Evolutionary conservation across 2,329 filamentous ascomycete genomes (phyloP).

Genomic region (Magnaporthiopsis rhizophila): DNA sequence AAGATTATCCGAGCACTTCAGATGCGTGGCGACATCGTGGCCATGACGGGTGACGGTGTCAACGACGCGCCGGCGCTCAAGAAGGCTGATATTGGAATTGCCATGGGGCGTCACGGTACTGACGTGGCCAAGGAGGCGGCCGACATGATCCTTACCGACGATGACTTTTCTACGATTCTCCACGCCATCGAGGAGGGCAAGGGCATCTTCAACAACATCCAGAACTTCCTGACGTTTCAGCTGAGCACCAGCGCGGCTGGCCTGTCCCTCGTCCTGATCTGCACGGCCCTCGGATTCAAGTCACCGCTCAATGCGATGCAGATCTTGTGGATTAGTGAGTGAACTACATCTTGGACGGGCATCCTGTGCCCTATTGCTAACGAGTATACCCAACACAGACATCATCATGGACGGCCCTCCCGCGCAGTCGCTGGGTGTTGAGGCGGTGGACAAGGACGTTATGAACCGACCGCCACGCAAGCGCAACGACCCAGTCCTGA

Average conservation of each 20-base stretch:
- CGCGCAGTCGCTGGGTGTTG: slow-evolving; percentile 92
- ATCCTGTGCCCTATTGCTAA: slow-evolving; percentile 8
- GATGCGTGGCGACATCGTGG: slow-evolving; percentile 88
- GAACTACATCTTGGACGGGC: slow-evolving; percentile 1
- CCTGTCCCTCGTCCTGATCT: slow-evolving; percentile 82
- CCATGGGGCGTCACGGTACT: slow-evolving; percentile 90
- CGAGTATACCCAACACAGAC: slow-evolving; percentile 47
- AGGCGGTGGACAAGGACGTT: slow-evolving; percentile 87
- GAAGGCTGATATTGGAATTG: slow-evolving; percentile 94
- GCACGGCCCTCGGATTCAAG: slow-evolving; percentile 86
- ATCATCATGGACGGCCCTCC: slow-evolving; percentile 99
- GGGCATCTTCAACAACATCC: slow-evolving; percentile 98
- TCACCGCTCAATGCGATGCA: slow-evolving; percentile 98
- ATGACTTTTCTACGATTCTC: slow-evolving; percentile 86
- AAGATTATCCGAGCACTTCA: slow-evolving; percentile 93
- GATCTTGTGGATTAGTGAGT: slow-evolving; percentile 98
- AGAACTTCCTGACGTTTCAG: slow-evolving; percentile 98
- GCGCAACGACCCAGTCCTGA: slow-evolving; percentile 86
- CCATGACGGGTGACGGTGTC: slow-evolving; percentile 97
- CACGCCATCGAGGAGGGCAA: slow-evolving; percentile 97
- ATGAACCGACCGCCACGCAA: slow-evolving; percentile 86
- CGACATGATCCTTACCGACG: slow-evolving; percentile 88
- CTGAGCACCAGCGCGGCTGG: slow-evolving; percentile 94
- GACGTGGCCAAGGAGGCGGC: slow-evolving; percentile 95
- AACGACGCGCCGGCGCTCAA: slow-evolving; percentile 96